phyloP scores from a whole-genome alignment of 2,329 filamentous ascomycete genomes.

The Paecilomyces formosus region DNA sequence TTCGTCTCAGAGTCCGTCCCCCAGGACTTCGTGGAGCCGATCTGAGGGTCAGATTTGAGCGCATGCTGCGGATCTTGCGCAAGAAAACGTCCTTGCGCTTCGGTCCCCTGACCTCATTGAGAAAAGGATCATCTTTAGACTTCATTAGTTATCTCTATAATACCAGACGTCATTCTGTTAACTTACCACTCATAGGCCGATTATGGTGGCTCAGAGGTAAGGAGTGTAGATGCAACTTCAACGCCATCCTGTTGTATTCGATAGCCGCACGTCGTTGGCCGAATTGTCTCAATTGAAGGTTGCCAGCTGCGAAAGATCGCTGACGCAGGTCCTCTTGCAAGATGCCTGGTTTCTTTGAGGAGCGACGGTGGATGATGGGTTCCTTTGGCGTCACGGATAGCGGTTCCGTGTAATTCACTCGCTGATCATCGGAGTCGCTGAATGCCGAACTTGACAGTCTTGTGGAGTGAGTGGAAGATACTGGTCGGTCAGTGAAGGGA shows the following conservation, averaged over 20 bases:
- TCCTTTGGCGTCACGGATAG: conserved; percentile 5
- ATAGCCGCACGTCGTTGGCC: conserved; percentile 17
- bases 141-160: neutral
- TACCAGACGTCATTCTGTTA: neutral
- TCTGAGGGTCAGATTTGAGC: conserved; percentile 23
- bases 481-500: conserved; percentile 6
- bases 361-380: conserved; percentile 3
- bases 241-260: conserved; percentile 24
- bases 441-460: conserved; percentile 9
- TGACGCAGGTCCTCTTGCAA: conserved; percentile 14
- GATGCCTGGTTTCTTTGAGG: conserved; percentile 10
- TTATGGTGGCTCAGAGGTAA: conserved; percentile 7
- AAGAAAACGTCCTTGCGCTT: conserved; percentile 15
- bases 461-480: conserved; percentile 2
- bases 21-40: conserved; percentile 8
- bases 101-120: conserved; percentile 2
- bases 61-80: conserved; percentile 25
- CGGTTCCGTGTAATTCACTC: neutral
- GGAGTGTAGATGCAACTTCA: conserved; percentile 14
- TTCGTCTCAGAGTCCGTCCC: conserved; percentile 24
- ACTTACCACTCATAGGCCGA: conserved; percentile 5
- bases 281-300: conserved; percentile 13
- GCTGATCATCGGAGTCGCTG: conserved; percentile 3
- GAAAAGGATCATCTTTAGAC: conserved; percentile 4
- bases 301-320: conserved; percentile 13